Evolutionary conservation across 805 yeast species (phyloP), one percentile per base, ranked within the genome.

Genomic region (Saccharomycopsis schoenii): DNA sequence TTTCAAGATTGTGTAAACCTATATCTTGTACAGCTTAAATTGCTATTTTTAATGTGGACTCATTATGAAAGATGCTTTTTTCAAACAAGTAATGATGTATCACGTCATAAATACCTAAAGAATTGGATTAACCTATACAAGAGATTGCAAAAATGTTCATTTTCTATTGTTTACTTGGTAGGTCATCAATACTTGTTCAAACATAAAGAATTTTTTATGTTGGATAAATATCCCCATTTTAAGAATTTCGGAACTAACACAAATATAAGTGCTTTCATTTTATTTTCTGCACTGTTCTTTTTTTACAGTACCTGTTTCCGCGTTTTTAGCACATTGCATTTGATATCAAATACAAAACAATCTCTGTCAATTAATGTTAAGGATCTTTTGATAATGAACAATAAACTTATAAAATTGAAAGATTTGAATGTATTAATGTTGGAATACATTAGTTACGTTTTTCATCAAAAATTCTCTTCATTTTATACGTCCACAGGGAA

Each of bases 221-320:
- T 34, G 10, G 37, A 47, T 56, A 21, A 17, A 29, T n/a, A 39
- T 15, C 47, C 24, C 12, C 17, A 34, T 4, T 58, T 55, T 58
- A 58, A 58, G 34, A 55, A 58, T 39, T 37, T 58, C 52, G 39
- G 60, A 55, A 21, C 55, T 10, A 25, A 59, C 17, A 42, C 58
- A 25, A 21, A 39, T 40, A 21, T n/a, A 15, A 21, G 41, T 4
- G n/a, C 41, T 36, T 54, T 21, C 36, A 19, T 37, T 55, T 59
- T 34, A 37, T 42, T 47, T 42, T n/a, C 39, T 36, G 9, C 55
- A 47, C 47, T 55, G 58, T 24, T 55, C 40, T n/a, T 37, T 25
- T 40, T 41, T 24, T 42, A 57, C 29, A 47, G 54, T 39, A 10
- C 9, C 5, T 37, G 57, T 21, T 58, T 47, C 25, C 52, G 52